Conservation (phyloP, 768 basidiomycete species). For the Lactarius pseudohatsudake region DNA sequence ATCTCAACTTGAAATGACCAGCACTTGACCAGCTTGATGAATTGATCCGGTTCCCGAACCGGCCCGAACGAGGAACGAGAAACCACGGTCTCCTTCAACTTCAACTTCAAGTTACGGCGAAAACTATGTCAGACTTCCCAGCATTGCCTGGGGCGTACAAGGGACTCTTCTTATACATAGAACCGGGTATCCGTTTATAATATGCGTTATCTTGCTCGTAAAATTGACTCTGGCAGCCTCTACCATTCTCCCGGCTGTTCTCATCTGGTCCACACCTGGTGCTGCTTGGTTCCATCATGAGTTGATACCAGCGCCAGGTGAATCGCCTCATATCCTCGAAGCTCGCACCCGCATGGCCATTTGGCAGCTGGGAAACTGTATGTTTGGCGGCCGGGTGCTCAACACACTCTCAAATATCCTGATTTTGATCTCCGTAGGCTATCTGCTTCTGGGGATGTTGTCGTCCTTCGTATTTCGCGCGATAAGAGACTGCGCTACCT, state of each 20-base stretch:
- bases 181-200: slow-evolving; percentile 47
- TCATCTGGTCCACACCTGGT: slow-evolving; percentile 59
- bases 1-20: too few species aligned
- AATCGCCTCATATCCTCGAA: slow-evolving; percentile 42
- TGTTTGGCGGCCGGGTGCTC: slow-evolving; percentile 24
- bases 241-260: slow-evolving; percentile 49
- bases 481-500: slow-evolving; percentile 56
- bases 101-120: neutral
- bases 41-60: neutral
- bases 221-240: slow-evolving; percentile 40
- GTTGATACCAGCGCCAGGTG: slow-evolving; percentile 52
- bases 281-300: slow-evolving; percentile 66
- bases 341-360: slow-evolving; percentile 58
- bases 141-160: slow-evolving; percentile 65
- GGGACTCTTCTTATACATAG: slow-evolving; percentile 61
- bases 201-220: neutral
- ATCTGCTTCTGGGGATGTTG: slow-evolving; percentile 60
- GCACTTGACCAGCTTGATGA: too few species aligned
- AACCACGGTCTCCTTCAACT: neutral
- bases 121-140: slow-evolving; percentile 43
- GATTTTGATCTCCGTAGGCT: slow-evolving; percentile 43
- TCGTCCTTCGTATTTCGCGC: slow-evolving; percentile 68
- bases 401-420: neutral
- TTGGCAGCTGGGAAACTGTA: slow-evolving; percentile 69
- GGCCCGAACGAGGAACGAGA: neutral